Conservation (phyloP, 345 rosid genomes). For the Aurinia saxatilis region DNA sequence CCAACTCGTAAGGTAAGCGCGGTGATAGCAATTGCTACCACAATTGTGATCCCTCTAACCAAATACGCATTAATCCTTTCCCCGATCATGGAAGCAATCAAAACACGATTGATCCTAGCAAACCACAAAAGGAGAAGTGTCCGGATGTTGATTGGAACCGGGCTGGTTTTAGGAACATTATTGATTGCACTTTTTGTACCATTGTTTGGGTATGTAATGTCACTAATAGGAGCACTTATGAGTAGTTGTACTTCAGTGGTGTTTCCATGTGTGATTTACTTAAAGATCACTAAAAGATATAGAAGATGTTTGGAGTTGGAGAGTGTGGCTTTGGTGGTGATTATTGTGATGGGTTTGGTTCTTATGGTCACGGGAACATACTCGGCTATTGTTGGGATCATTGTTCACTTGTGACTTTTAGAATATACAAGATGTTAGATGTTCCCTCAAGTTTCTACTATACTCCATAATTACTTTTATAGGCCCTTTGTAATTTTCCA, state of each 20-base stretch:
- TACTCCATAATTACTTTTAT: background rate
- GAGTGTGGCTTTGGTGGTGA: background rate
- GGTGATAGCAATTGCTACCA: constrained; percentile 3
- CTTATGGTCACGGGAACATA: constrained; percentile 12
- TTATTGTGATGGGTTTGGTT: constrained; percentile 1
- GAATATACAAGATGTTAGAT: background rate
- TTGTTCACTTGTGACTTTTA: background rate
- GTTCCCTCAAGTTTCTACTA: background rate
- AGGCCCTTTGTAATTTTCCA: background rate
- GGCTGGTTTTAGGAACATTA: background rate
- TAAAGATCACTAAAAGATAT: background rate
- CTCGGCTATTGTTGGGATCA: constrained; percentile 4
- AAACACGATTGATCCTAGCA: background rate
- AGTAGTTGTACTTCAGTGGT: background rate
- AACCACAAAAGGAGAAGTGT: background rate
- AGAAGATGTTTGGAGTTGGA: background rate
- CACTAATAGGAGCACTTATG: background rate
- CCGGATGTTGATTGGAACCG: background rate
- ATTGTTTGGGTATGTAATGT: constrained; percentile 14
- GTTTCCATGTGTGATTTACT: constrained; percentile 5
- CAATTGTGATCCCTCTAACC: background rate
- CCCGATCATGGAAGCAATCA: constrained; percentile 5
- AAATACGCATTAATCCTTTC: constrained; percentile 1
- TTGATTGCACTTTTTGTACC: constrained; percentile 2
- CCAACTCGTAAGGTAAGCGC: constrained; percentile 6